phyloP scores from a whole-genome alignment of 1,284 basidiomycete genomes.

The Stereum hirsutum region DNA sequence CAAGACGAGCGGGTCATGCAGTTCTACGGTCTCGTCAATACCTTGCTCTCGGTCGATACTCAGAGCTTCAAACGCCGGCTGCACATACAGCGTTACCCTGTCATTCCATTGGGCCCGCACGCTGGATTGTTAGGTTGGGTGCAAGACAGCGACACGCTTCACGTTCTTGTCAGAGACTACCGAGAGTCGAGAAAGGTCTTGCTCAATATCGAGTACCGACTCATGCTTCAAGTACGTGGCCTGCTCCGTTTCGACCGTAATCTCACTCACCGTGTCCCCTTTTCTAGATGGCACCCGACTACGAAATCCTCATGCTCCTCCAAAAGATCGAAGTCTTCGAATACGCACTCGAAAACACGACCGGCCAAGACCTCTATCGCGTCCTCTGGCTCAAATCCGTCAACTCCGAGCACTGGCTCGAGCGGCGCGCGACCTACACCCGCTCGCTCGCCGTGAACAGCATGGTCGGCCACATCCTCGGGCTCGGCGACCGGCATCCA shows the following conservation, averaged over 20 bases:
- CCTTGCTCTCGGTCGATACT: constrained; percentile 86
- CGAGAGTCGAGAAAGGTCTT: constrained; percentile 93
- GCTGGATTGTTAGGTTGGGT: constrained; percentile 96
- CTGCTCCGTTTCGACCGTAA: constrained; percentile 6
- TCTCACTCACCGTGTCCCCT: background rate
- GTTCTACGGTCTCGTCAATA: constrained; percentile 96
- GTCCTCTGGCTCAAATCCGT: constrained; percentile 95
- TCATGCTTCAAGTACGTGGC: constrained; percentile 84
- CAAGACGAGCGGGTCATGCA: constrained; percentile 99
- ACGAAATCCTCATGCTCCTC: constrained; percentile 88
- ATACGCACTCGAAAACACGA: constrained; percentile 97
- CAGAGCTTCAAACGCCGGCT: constrained; percentile 95
- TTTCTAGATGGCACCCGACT: constrained; percentile 94
- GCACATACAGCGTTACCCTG: constrained; percentile 89
- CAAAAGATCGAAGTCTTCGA: constrained; percentile 99
- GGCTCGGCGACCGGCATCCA: constrained; percentile 97
- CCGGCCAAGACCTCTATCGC: constrained; percentile 97
- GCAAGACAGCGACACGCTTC: constrained; percentile 95
- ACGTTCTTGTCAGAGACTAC: constrained; percentile 95
- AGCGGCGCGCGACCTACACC: constrained; percentile 94
- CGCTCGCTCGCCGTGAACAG: constrained; percentile 92
- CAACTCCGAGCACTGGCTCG: constrained; percentile 97
- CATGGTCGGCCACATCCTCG: constrained; percentile 97
- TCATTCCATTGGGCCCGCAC: constrained; percentile 94
- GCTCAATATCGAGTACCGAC: constrained; percentile 94